Base-by-base conservation (phyloP, 371 early-diverging fungal genomes). In the Capniomyces stellatus region DNA sequence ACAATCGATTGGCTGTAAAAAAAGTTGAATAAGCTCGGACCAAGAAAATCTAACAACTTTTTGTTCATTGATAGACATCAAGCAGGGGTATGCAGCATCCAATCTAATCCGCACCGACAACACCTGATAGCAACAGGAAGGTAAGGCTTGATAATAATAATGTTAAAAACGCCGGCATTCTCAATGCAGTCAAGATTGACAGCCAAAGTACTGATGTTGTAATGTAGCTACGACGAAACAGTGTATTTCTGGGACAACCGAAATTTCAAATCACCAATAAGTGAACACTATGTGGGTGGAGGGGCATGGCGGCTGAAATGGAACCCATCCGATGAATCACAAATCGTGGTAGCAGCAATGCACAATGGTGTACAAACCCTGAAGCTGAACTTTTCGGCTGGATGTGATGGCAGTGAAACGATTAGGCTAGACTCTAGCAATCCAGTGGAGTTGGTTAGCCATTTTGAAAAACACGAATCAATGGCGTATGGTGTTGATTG, bases 231-330 rank as follows among this genome's bases (percentile, higher is more conserved):
- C 56, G 92, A 94, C 62, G 89, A 91, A 31, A 72, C 75, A 19
- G 71, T 92, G 30, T 61, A 78, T 54, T 66, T 90, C 27, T 94
- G 93, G 92, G 95, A 94, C 61, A 82, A 78, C 1, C 76, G 95
- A 1, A 70, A 67, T 4, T 81, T 89, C 81, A 71, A 79, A 22
- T 52, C 53, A n/a, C 92, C 92, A 0, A 42, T 88, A 44, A 58
- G 69, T 0, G 81, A 81, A 12, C 57, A 71, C 29, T 75, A 74
- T 22, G 76, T 82, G 22, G 88, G 81, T 21, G 91, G 94, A 2
- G 95, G 95, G 1, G 87, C 88, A 18, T 94, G 95, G 95, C 71
- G 92, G 15, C 66, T 94, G 42, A 85, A 86, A 64, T 94, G 92
- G 91, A 89, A 92, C 56, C 93, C 93, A 1, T 71, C 70, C 0